Evolutionary conservation across 371 early-diverging fungal genomes (phyloP), one percentile per base, ranked within the genome.

Genomic region (Coemansia sp.): DNA sequence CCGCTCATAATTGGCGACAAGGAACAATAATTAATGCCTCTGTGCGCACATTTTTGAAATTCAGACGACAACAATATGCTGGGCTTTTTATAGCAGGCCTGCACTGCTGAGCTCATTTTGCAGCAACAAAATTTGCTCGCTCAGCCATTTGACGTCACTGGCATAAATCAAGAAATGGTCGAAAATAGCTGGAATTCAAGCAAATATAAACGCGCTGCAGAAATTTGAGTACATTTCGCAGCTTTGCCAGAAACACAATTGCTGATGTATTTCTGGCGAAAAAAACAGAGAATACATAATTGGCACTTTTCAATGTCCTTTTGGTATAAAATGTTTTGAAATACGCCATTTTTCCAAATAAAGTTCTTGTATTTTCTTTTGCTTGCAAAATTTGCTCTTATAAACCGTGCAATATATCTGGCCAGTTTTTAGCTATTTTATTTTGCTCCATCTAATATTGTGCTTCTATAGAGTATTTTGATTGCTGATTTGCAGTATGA

Each of bases 141-240:
- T 14, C 34, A 34, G 34, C 34, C 10, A 34, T 34, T 34, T 34
- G 34, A 34, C 34, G 34, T 34, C 34, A 34, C 34, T 8, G 10
- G 34, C 2, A 34, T 34, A 34, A 34, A 34, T 34, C 34, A 34
- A 34, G 34, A 34, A 34, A 34, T 34, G 34, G 34, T 34, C 34
- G 34, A 45, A 45, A 45, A 45, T 45, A 45, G 45, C n/a, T 16
- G n/a, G 45, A 45, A 45, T 45, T 45, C 45, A 45, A 45, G 45
- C 45, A 45, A 45, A 45, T 45, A 45, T n/a, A 45, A 16, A 45
- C 5, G 5, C 45, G 3, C 5, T 45, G 45, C 45, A 45, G 45
- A 13, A 45, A 16, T 45, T 45, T 45, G 45, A n/a, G 45, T 45
- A 45, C n/a, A 16, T 48, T 48, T 48, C 2, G 18, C 48, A 18